Base-by-base conservation (phyloP, 495 filamentous ascomycete genomes). In the Penicillium simplicissimum region DNA sequence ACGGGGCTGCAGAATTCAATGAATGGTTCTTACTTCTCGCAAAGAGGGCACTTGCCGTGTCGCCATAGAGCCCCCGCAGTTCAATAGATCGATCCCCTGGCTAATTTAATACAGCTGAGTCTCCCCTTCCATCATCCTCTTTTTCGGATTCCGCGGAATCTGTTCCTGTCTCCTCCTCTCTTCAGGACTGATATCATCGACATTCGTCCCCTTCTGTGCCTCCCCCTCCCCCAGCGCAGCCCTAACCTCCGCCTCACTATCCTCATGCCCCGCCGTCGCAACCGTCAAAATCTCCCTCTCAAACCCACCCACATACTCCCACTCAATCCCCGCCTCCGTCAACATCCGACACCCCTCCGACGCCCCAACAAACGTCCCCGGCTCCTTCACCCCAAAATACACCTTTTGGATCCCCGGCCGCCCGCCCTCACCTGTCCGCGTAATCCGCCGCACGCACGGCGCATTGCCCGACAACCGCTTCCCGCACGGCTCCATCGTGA, bases 401-500 rank as follows among this genome's bases (percentile, higher is more conserved):
- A 98, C 92, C 38, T 85, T 91, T 60, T 84, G 79, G 55, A 98
- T 88, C 0, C 81, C 83, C 13, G 57, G 63, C 1, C 81, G 82
- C 5, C 67, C 71, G 7, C 62, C 67, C 4, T 66, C 67, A 34
- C 70, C 67, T 19, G 89, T 85, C 42, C 77, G 74, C 55, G 92
- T 71, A 55, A 98, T 93, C 57, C 93, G 81, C 63, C 96, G 85
- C 11, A 90, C 89, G 67, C 95, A 98, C 0, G 92, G 86, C 37
- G 82, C 63, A 71, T 97, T 95, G 3, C 93, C 93, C 45, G 87
- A 92, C 33, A 95, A 73, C 51, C 95, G 79, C 62, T 89, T 83
- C 42, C 84, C 89, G 74, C 95, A 98, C 1, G 95, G 95, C 76
- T 98, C 95, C 79, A 98, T 90, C 0, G 93, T 97, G 1, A 96